These are phyloP conservation scores for Ricinus communis DNA, from an alignment of 345 rosid species.

Conservation along the genomic window DNA sequence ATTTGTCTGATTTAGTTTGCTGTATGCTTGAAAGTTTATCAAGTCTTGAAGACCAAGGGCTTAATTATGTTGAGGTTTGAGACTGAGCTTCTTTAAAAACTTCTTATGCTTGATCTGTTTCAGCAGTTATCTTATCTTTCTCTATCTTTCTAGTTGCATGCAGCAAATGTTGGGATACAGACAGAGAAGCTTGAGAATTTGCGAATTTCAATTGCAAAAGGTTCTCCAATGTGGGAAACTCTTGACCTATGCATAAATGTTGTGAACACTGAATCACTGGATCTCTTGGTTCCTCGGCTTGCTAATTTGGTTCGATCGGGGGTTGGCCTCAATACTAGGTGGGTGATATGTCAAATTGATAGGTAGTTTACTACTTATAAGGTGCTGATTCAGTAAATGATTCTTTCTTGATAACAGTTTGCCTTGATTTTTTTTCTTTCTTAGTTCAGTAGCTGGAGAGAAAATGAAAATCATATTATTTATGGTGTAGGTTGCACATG, in stretches of 20 bases:
- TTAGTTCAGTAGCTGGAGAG: neutral
- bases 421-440: neutral
- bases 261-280: slow-evolving; percentile 65
- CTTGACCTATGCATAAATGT: slow-evolving; percentile 88
- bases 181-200: slow-evolving; percentile 90
- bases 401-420: neutral
- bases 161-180: slow-evolving; percentile 88
- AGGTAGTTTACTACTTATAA: slow-evolving; percentile 8
- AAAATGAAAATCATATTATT: neutral
- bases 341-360: slow-evolving; percentile 20
- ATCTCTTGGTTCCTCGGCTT: slow-evolving; percentile 78
- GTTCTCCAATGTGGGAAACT: slow-evolving; percentile 99
- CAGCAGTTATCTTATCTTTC: slow-evolving; percentile 7
- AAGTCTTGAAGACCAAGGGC: slow-evolving; percentile 97
- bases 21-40: slow-evolving; percentile 99
- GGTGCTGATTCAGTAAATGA: neutral
- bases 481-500: neutral
- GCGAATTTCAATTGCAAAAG: slow-evolving; percentile 88
- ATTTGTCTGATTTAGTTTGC: slow-evolving; percentile 82
- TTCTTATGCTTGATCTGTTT: slow-evolving; percentile 7
- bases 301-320: slow-evolving; percentile 82
- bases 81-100: slow-evolving; percentile 13
- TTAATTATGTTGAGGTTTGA: slow-evolving; percentile 92
- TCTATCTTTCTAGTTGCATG: slow-evolving; percentile 75
- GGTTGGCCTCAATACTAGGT: slow-evolving; percentile 98